Base-by-base conservation (phyloP, 306 rosid genomes). In the Clitoria ternatea region DNA sequence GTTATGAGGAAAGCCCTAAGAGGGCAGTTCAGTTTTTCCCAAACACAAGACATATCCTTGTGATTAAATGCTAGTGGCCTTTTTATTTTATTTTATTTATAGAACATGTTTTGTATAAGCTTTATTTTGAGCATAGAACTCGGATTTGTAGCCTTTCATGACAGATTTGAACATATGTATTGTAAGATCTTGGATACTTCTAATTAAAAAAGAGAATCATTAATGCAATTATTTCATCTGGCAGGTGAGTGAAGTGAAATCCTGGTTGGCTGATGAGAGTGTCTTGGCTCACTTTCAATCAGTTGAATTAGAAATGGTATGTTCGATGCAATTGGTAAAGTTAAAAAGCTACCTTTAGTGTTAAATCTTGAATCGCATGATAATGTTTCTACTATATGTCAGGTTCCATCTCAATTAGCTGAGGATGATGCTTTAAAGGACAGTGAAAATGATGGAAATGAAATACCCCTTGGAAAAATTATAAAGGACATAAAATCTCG, bases 261-360 rank as follows among this genome's bases (percentile, higher is more conserved):
- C 95, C 26, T 94, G 99, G 99, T 78, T 94, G 86, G 89, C 81
- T 43, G 96, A 87, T 75, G 97, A 84, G 40, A 85, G 77, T 74
- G 83, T 79, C 70, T 62, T 89, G 89, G 64, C 86, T 63, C 95
- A 91, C 73, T 91, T 91, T 74, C 90, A 89, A 74, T 87, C 96
- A 20, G 85, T 91, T 61, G 89, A 89, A 76, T 57, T 85, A 67
- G 92, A 90, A 74, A 64, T 67, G 85, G 96, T 94, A 89, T 61
- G 86, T 52, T 81, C 49, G 79, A n/a, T 22, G 57, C 63, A 26
- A 47, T 54, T 23, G 68, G 40, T 76, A 32, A 18, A 29, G 44
- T 69, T 35, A 40, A 61, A 37, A 63, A 44, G 30, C 20, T 56
- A 43, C 42, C 42, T 71, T 45, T 18, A 37, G 26, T 77, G 64